Evolutionary conservation across 352 stramenopile genomes (phyloP).

Genomic region (Phytopythium ostracodes): DNA sequence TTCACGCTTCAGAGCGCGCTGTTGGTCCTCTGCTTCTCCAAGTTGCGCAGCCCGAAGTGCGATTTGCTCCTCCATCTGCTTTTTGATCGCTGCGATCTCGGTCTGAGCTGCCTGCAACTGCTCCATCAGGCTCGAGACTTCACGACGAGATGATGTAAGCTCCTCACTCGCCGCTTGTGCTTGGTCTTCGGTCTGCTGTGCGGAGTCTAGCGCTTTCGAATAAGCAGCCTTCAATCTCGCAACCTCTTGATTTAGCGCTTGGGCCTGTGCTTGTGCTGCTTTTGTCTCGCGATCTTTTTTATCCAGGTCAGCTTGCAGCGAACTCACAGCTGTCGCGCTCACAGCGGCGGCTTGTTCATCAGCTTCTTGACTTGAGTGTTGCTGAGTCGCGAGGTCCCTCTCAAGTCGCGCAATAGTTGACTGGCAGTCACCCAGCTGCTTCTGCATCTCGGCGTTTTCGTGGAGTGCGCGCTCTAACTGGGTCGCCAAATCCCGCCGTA

Average conservation of each 20-base stretch:
- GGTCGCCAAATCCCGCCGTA: constrained; percentile 14
- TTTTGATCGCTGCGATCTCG: constrained; percentile 16
- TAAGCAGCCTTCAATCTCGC: constrained; percentile 10
- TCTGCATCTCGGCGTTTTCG: constrained; percentile 14
- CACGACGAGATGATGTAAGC: constrained; percentile 12
- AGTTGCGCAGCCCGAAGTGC: constrained; percentile 24
- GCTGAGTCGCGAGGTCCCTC: constrained; percentile 24
- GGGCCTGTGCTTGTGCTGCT: constrained; percentile 9
- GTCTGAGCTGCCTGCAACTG: constrained; percentile 13
- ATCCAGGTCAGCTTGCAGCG: constrained; percentile 13
- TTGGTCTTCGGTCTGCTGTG: neutral
- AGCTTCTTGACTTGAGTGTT: constrained; percentile 14
- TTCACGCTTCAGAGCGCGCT: constrained; percentile 49
- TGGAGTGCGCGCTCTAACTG: constrained; percentile 21
- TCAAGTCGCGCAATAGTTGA: constrained; percentile 23
- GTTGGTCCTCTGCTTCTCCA: constrained; percentile 48
- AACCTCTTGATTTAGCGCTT: constrained; percentile 24
- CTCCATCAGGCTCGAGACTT: constrained; percentile 12
- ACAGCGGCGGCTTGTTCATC: constrained; percentile 20
- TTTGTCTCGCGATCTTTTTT: constrained; percentile 25
- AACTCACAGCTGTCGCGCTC: constrained; percentile 17
- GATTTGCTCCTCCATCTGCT: constrained; percentile 25
- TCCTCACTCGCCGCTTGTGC: neutral
- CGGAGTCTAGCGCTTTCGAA: neutral
- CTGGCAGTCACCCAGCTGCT: constrained; percentile 30